Evolutionary conservation across 1,284 basidiomycete species (phyloP), one percentile per base, ranked within the genome.

Genomic region (Irpex sp.): DNA sequence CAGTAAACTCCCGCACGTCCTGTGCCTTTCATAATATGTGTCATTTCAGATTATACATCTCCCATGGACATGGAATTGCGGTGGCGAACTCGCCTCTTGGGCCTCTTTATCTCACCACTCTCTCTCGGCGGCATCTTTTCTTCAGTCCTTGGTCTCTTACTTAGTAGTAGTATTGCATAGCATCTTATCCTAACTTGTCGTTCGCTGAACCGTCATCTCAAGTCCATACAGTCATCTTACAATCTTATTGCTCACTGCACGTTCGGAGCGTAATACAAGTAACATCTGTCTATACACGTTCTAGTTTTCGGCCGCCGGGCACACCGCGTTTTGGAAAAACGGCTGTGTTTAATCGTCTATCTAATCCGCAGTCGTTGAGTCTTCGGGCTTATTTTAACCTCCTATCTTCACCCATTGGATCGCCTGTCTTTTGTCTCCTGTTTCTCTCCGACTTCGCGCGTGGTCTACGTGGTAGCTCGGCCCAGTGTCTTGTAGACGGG

Each of bases 181-280:
- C 53, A 55, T 11, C 53, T 33, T 26, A 55, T 55, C 53, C 21
- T 31, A 31, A 36, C 33, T 55, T 31, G 53, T 55, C 26, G 13
- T 55, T 33, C 31, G 9, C 33, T 55, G 15, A 43, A 43, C 15
- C 21, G 33, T 55, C 53, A 55, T 15, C 31, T 31, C 49, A n/a
- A 36, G 13, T 15, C 31, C 53, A 33, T 15, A 26, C 11, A 11
- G 39, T n/a, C 21, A 55, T 55, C 49, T 50, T 50, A 50, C 49
- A 50, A 31, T 61, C 60, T 57, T 43, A 59, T 36, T 61, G 56
- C 60, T 64, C 17, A 39, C 49, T 61, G 46, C 39, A 31, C 50
- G 4, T 47, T 43, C n/a, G 58, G 17, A 51, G 39, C 57, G 54
- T 61, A 64, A 60, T 61, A 58, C 49, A 61, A 58, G 49, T 35